Evolutionary conservation across 371 early-diverging fungal genomes (phyloP), one percentile per base, ranked within the genome.

Genomic region (Saksenaea oblongispora): DNA sequence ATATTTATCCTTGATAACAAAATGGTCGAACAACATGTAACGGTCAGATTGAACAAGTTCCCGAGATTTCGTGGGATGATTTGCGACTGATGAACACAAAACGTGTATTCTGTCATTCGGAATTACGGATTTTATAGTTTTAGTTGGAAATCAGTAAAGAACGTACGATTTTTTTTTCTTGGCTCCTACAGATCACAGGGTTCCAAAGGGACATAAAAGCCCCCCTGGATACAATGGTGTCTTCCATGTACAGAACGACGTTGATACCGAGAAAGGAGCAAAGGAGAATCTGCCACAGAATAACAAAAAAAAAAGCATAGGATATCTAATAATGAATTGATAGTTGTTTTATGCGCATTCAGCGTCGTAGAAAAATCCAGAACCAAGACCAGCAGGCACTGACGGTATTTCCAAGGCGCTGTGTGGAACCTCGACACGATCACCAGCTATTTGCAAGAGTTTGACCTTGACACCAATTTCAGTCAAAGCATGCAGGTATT

Each of bases 381-480:
- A 64, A 0, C 78, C 76, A 9, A 74, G 56, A 1, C 83, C 83
- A 31, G 61, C 58, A 14, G 80, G 80, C 5, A 83, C 72, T 34
- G 76, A 69, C 8, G 83, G 83, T 24, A 78, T 63, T 28, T 83
- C 83, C n/a, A 80, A 28, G 17, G 70, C 64, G 24, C 73, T 71
- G 58, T 80, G 81, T 2, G 86, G 86, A 0, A 85, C 75, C 54
- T 83, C 86, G 5, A 85, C 76, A 13, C 83, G 71, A 62, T 91
- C 89, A 13, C 87, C 91, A 3, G 86, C 88, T 57, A 92, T 73
- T 61, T 89, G 90, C 34, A 91, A 67, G 42, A 92, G 64, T 18
- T 88, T 85, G 34, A 90, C 78, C 57, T 86, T 85, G 26, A 91
- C 82, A n/a, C 83, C 87, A 44, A 88, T 77, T 60, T 92, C 91